phyloP scores from a whole-genome alignment of 331 rosid genomes.

The Rosa hybrid region DNA sequence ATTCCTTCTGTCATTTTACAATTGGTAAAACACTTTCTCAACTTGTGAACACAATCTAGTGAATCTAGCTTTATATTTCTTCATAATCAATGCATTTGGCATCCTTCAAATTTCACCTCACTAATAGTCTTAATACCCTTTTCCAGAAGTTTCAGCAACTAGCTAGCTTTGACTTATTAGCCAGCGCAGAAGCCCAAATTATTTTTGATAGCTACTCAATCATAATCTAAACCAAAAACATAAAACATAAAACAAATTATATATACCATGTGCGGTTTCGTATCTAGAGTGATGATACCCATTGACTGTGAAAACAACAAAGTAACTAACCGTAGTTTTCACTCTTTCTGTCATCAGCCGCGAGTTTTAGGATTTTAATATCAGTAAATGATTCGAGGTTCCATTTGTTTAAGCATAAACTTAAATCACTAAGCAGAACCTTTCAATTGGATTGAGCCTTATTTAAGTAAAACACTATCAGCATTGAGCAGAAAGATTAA shows the following conservation, averaged over 20 bases:
- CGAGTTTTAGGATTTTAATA: not conserved
- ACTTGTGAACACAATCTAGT: not conserved
- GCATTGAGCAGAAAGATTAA: too few species aligned
- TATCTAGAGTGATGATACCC: not conserved
- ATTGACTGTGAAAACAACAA: not conserved
- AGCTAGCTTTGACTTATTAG: not conserved
- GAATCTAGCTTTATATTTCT: not conserved
- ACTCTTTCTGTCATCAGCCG: not conserved
- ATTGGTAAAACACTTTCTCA: not conserved
- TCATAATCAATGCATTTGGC: not conserved
- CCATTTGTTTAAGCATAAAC: not conserved
- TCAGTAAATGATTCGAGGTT: not conserved
- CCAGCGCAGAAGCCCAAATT: not conserved
- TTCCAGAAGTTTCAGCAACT: not conserved
- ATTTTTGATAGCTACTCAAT: not conserved
- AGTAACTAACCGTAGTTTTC: not conserved
- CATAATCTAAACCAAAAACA: not conserved
- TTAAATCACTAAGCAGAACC: not conserved
- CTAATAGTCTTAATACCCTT: too few species aligned
- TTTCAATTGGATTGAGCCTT: not conserved
- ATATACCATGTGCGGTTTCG: not conserved
- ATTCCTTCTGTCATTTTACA: not conserved
- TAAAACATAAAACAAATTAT: not conserved
- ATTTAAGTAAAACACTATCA: not conserved
- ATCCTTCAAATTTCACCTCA: not conserved